A percentile compares a stretch with the other conserved stretches of the same genome.
These are phyloP conservation scores for Malus orientalis DNA, from an alignment of 306 rosid genomes.

Conservation along the genomic window DNA sequence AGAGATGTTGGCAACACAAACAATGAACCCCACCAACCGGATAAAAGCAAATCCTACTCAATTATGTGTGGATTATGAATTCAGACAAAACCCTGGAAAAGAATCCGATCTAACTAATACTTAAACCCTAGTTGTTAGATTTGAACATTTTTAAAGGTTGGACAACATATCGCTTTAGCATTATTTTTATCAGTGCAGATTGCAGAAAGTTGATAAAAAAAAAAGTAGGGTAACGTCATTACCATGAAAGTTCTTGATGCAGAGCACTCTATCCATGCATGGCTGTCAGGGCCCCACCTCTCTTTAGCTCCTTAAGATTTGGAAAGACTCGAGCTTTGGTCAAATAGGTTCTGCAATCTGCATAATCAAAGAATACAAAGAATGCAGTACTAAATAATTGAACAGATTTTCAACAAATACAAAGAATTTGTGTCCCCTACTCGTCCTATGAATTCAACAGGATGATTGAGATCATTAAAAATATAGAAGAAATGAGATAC, in stretches of 20 bases:
- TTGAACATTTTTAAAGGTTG: slow-evolving; percentile 2
- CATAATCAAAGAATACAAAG: neutral
- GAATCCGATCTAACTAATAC: slow-evolving; percentile 18
- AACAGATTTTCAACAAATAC: neutral
- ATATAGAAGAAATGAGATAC: neutral
- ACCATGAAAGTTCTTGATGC: slow-evolving; percentile 19
- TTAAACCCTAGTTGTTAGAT: slow-evolving; percentile 10
- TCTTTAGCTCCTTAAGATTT: neutral
- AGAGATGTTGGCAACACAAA: slow-evolving; percentile 20
- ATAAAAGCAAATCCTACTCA: slow-evolving; percentile 11
- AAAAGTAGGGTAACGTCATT: slow-evolving; percentile 7
- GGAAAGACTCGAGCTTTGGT: slow-evolving; percentile 7
- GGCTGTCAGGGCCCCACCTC: slow-evolving; percentile 9
- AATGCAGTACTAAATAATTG: neutral
- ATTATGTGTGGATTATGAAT: slow-evolving; percentile 8
- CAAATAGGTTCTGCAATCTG: slow-evolving; percentile 5
- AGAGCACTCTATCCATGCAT: slow-evolving; percentile 5
- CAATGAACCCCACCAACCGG: slow-evolving; percentile 24
- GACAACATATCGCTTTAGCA: slow-evolving; percentile 16
- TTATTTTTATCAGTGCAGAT: slow-evolving; percentile 9
- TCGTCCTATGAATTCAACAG: neutral
- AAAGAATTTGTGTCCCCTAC: neutral
- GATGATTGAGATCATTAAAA: neutral
- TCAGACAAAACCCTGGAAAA: slow-evolving; percentile 18
- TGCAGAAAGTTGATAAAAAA: neutral